phyloP scores from a whole-genome alignment of 139 green algal species.

The Ettlia oleoabundans region DNA sequence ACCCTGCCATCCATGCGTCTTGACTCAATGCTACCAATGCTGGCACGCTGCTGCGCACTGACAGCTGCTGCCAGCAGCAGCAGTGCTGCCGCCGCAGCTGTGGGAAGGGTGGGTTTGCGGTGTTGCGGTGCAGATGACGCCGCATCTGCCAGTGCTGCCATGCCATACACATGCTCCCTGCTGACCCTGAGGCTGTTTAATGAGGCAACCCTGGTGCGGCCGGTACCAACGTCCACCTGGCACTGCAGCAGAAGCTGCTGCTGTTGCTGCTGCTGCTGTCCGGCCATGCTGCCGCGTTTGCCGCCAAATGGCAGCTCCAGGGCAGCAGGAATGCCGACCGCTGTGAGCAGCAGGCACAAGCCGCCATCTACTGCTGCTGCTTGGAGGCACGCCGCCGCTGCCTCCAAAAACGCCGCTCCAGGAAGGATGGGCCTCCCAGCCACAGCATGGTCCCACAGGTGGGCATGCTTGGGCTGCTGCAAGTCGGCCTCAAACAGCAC shows the following conservation, averaged over 20 bases:
- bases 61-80: conserved; percentile 1
- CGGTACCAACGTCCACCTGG: conserved; percentile 18
- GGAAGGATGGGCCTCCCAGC: conserved; percentile 36
- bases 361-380: neutral
- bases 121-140: neutral
- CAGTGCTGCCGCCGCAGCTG: neutral
- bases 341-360: conserved; percentile 6
- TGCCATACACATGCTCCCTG: conserved; percentile 36
- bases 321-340: conserved; percentile 23
- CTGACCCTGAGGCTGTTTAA: neutral
- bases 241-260: conserved; percentile 29
- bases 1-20: neutral
- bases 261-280: neutral
- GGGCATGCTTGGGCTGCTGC: conserved; percentile 42
- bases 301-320: conserved; percentile 23
- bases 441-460: conserved; percentile 73
- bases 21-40: neutral
- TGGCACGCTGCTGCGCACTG: neutral
- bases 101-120: neutral
- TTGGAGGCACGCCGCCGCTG: conserved; percentile 46
- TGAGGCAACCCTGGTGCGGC: conserved; percentile 7
- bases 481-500: conserved; percentile 50
- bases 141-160: neutral
- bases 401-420: conserved; percentile 70
- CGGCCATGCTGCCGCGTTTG: too few species aligned